Conservation (phyloP, 345 rosid species). For the Rhodamnia argentea region DNA sequence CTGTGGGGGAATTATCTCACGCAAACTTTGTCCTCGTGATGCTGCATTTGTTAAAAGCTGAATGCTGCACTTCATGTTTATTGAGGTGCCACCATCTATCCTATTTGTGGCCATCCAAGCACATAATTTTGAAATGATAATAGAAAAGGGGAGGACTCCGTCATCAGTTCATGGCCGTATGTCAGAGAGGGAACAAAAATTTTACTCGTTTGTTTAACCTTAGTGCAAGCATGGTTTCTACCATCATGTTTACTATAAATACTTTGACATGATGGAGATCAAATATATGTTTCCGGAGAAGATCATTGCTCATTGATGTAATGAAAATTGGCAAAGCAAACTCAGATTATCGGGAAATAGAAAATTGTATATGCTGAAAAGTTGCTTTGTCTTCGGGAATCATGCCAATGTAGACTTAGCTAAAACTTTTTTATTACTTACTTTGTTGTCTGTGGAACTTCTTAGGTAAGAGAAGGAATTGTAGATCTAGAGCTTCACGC, state of each 20-base stretch:
- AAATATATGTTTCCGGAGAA: too few species aligned
- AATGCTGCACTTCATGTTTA: background rate
- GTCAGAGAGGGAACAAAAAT: background rate
- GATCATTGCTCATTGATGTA: background rate
- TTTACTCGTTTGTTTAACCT: background rate
- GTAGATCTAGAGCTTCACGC: slow-evolving; percentile 65
- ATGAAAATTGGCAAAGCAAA: background rate
- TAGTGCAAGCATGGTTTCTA: background rate
- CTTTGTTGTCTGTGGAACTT: background rate
- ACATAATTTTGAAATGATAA: background rate
- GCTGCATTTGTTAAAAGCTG: background rate
- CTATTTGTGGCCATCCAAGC: background rate
- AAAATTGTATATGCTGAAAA: background rate
- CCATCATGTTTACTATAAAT: too few species aligned
- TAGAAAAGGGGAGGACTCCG: background rate
- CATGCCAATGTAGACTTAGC: background rate
- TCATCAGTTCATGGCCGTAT: background rate
- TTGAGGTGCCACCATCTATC: background rate
- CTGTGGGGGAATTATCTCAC: background rate
- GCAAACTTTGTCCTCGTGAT: too few species aligned
- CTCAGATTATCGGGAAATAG: background rate
- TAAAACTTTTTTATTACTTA: background rate
- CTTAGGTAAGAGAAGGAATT: slow-evolving; percentile 49
- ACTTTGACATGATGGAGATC: too few species aligned
- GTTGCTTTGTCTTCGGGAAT: background rate